phyloP scores from a whole-genome alignment of 768 basidiomycete species.

The Leccinellum luteum region DNA sequence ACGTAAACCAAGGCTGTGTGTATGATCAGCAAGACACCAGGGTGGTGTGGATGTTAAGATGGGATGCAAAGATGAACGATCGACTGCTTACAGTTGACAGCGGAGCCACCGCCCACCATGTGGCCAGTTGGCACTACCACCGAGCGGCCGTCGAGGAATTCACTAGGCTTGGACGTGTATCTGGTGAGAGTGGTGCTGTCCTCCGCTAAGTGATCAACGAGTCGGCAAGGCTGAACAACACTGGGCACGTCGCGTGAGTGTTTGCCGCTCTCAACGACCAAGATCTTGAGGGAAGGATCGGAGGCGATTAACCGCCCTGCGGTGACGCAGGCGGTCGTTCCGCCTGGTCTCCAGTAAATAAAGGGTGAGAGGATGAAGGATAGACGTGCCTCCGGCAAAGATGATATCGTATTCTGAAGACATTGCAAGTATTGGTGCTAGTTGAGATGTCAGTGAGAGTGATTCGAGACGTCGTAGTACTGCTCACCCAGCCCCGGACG shows the following conservation, averaged over 20 bases:
- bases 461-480: neutral
- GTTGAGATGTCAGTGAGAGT: neutral
- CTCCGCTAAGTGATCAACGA: slow-evolving; percentile 7
- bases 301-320: neutral
- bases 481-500: neutral
- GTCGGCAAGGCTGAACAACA: neutral
- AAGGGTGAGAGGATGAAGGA: neutral
- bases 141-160: slow-evolving; percentile 44
- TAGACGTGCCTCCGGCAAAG: neutral
- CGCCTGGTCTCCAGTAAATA: neutral
- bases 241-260: neutral
- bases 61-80: neutral
- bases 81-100: slow-evolving; percentile 50
- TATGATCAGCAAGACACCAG: neutral
- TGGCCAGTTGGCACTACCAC: slow-evolving; percentile 44
- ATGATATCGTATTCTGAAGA: neutral
- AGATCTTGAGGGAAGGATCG: neutral
- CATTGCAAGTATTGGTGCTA: neutral
- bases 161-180: slow-evolving; percentile 39
- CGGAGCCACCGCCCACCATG: slow-evolving; percentile 60
- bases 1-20: slow-evolving; percentile 48
- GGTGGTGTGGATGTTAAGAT: neutral
- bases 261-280: neutral
- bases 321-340: neutral
- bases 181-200: slow-evolving; percentile 42